Percentiles rank a stretch among this genome's conserved stretches.
phyloP scores from a whole-genome alignment of 768 basidiomycete genomes.

The Mycena leptocephala region DNA sequence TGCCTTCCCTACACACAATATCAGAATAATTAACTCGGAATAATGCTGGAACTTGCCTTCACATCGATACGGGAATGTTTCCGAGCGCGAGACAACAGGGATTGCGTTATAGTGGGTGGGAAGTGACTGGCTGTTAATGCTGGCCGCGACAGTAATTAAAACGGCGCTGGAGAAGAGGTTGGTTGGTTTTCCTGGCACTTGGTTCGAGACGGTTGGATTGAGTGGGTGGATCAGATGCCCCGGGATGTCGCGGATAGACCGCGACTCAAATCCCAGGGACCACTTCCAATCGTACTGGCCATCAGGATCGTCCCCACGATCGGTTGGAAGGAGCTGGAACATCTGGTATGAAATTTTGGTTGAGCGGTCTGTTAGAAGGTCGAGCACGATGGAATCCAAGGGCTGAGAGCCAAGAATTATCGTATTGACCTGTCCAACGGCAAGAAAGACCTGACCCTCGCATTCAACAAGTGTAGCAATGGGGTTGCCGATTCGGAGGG shows the following conservation, averaged over 20 bases:
- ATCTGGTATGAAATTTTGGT: constrained; percentile 12
- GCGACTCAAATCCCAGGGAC: not conserved
- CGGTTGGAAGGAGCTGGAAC: not conserved
- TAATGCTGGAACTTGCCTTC: not conserved
- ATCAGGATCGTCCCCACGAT: not conserved
- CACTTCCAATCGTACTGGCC: constrained; percentile 15
- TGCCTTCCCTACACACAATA: not conserved
- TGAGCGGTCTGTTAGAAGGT: not conserved
- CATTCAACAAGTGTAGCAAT: constrained; percentile 1
- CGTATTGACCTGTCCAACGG: not conserved
- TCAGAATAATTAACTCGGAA: not conserved
- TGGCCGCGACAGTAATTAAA: not conserved
- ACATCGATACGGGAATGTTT: constrained; percentile 4
- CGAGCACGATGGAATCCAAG: not conserved
- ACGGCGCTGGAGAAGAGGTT: not conserved
- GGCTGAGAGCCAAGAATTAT: not conserved
- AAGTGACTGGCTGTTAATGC: not conserved
- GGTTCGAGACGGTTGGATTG: constrained; percentile 15
- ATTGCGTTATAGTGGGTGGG: not conserved
- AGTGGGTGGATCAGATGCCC: not conserved
- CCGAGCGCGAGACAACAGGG: not conserved
- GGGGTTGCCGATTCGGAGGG: constrained; percentile 15
- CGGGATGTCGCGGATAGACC: not conserved
- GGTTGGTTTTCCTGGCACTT: not conserved
- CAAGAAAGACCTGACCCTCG: not conserved